Conservation (phyloP, 495 filamentous ascomycete species). For the Penicillium dipodomyicola region DNA sequence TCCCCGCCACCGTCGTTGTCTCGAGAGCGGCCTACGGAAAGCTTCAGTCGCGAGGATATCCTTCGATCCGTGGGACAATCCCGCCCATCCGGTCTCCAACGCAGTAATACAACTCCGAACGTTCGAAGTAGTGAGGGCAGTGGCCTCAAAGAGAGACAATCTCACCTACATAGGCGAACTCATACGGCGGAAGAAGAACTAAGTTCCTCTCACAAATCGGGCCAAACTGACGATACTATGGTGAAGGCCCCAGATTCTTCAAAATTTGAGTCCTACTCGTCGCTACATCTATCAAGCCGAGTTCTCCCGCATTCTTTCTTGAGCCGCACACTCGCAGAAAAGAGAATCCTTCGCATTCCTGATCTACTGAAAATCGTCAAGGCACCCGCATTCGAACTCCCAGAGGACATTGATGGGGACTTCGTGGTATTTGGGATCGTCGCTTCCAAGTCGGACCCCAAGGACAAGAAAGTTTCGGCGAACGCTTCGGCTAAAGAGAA, state of each 20-base stretch:
- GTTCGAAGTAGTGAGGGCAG: conserved; percentile 30
- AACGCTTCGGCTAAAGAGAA: conserved; percentile 42
- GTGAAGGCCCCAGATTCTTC: conserved; percentile 39
- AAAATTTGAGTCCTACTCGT: conserved; percentile 81
- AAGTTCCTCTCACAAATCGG: conserved; percentile 12
- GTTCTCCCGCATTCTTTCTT: conserved; percentile 80
- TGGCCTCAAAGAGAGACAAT: conserved; percentile 18
- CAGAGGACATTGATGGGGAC: conserved; percentile 82
- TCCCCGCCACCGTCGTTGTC: conserved; percentile 41
- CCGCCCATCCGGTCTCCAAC: conserved; percentile 33
- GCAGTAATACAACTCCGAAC: conserved; percentile 54
- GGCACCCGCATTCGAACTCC: conserved; percentile 78
- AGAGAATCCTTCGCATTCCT: conserved; percentile 74
- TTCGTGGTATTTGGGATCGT: conserved; percentile 85
- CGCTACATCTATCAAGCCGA: conserved; percentile 78
- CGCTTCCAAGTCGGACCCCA: conserved; percentile 79
- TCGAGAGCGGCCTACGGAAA: conserved; percentile 44
- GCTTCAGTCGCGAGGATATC: conserved; percentile 64
- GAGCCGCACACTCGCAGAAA: conserved; percentile 68
- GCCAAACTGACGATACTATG: conserved; percentile 10
- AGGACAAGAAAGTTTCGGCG: conserved; percentile 56
- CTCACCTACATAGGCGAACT: conserved; percentile 26
- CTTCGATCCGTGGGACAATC: conserved; percentile 44
- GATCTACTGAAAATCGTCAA: conserved; percentile 79
- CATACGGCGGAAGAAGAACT: conserved; percentile 35